Percentiles rank a stretch among this genome's conserved stretches.
phyloP scores from a whole-genome alignment of 1,284 basidiomycete genomes.

The Pseudozyma tsukubaensis region DNA sequence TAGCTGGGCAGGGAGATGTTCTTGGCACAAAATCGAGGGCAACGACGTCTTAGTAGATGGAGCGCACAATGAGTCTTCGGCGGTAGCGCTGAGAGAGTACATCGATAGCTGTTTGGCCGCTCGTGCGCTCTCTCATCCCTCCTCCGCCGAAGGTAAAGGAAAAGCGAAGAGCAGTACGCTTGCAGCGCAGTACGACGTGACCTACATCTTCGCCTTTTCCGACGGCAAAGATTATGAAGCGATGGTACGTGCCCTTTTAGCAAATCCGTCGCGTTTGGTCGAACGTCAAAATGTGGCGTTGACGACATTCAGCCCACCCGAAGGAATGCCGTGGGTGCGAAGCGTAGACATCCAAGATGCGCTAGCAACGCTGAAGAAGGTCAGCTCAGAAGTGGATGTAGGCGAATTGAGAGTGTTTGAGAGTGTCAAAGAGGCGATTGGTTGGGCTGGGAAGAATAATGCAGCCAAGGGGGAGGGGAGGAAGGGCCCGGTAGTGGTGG shows the following conservation, averaged over 20 bases:
- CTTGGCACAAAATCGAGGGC: conserved; percentile 72
- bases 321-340: conserved; percentile 68
- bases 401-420: conserved; percentile 27
- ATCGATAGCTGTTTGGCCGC: conserved; percentile 71
- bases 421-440: conserved; percentile 30
- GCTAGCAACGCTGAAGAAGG: conserved; percentile 9
- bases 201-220: conserved; percentile 63
- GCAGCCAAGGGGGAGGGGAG: background rate
- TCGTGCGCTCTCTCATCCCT: conserved; percentile 6
- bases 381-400: conserved; percentile 12
- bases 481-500: conserved; percentile 49
- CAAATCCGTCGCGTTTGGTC: conserved; percentile 1
- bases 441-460: conserved; percentile 22
- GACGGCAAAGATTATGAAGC: conserved; percentile 57
- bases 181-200: conserved; percentile 31
- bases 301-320: conserved; percentile 61
- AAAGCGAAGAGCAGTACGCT: background rate
- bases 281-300: conserved; percentile 54
- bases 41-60: conserved; percentile 79
- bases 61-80: conserved; percentile 91
- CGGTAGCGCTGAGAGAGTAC: conserved; percentile 78
- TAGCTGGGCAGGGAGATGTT: conserved; percentile 85
- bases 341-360: conserved; percentile 27
- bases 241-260: conserved; percentile 54
- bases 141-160: conserved; percentile 5